A percentile compares a stretch with the other conserved stretches of the same genome.
phyloP scores from a whole-genome alignment of 2,329 filamentous ascomycete species.

The Cytospora leucostoma region DNA sequence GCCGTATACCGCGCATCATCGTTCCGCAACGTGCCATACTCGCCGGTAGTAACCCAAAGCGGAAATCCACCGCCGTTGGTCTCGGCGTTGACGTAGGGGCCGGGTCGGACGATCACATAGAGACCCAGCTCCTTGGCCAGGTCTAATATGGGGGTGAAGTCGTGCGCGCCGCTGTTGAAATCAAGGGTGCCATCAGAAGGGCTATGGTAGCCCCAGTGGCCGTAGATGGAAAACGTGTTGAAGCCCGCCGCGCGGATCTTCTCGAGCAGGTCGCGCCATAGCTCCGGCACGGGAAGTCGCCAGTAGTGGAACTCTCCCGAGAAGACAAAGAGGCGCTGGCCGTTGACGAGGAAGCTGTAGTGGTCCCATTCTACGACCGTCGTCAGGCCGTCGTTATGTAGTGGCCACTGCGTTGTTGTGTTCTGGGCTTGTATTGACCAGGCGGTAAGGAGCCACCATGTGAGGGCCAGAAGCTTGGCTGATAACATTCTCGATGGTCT shows the following conservation, averaged over 20 bases:
- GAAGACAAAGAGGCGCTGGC: conserved; percentile 45
- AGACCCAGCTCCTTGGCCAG: conserved; percentile 56
- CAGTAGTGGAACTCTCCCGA: conserved; percentile 48
- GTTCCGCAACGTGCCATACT: conserved; percentile 54
- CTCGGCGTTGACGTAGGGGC: conserved; percentile 66
- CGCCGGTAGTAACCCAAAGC: conserved; percentile 63
- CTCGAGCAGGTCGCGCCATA: conserved; percentile 46
- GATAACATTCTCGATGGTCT: conserved; percentile 9
- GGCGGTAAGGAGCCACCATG: conserved; percentile 19
- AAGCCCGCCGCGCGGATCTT: conserved; percentile 47
- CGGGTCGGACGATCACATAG: conserved; percentile 58
- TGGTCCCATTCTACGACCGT: conserved; percentile 39
- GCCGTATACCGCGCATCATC: conserved; percentile 54
- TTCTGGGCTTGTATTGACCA: conserved; percentile 16
- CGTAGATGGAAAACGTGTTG: conserved; percentile 47
- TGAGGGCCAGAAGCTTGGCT: conserved; percentile 14
- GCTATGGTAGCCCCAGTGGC: conserved; percentile 45
- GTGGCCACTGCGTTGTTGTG: conserved; percentile 26
- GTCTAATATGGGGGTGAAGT: conserved; percentile 54
- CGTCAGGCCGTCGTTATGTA: conserved; percentile 29
- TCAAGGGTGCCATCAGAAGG: conserved; percentile 41
- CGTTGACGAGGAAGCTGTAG: conserved; percentile 44
- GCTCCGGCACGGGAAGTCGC: conserved; percentile 43
- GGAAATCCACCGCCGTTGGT: conserved; percentile 63
- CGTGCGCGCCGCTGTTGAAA: conserved; percentile 54